Evolutionary conservation across 345 rosid genomes (phyloP), one percentile per base, ranked within the genome.

Genomic region (Gossypium longicalyx): DNA sequence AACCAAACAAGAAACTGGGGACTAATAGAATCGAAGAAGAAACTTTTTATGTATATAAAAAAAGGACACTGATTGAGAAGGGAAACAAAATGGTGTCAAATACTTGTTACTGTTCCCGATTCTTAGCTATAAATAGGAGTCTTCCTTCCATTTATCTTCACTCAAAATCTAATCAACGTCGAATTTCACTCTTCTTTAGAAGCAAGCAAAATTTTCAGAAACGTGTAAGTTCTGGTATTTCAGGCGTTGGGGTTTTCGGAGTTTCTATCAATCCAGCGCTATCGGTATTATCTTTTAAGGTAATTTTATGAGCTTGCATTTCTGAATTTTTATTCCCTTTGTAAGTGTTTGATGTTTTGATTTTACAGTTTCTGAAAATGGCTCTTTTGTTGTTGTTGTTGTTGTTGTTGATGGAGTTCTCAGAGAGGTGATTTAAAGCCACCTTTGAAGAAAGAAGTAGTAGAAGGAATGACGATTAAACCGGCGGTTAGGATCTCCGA

Each of bases 401-500:
- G 11, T 61, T 17, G 3, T 34, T 49, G 11, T 61, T 17, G 3
- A 4, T 49, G 27, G 66, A 61, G 16, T 48, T 75, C 71, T 74
- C 87, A 93, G 94, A 86, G 79, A 77, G 80, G 52, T 69, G 83
- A 86, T 44, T 59, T 74, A 12, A 41, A 20, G 8, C 34, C 76
- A 34, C 38, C 6, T 34, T 34, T 3, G 16, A 8, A 78, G 52
- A 75, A 73, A 71, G 83, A 62, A 76, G 80, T 7, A 27, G 15
- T 67, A 43, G 78, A 77, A 23, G 58, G 13, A 51, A 91, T 94
- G 98, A 91, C 97, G 78, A 89, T 94, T 73, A 92, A 94, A 79
- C 97, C 92, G 77, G 87, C 82, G 63, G 92, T 88, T 77, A 81
- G 90, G 27, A 85, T 94, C 58, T 84, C 89, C 9, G 90, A 90